Evolutionary conservation across 2,329 filamentous ascomycete species (phyloP).

Genomic region (Allantophomopsis cytisporea): DNA sequence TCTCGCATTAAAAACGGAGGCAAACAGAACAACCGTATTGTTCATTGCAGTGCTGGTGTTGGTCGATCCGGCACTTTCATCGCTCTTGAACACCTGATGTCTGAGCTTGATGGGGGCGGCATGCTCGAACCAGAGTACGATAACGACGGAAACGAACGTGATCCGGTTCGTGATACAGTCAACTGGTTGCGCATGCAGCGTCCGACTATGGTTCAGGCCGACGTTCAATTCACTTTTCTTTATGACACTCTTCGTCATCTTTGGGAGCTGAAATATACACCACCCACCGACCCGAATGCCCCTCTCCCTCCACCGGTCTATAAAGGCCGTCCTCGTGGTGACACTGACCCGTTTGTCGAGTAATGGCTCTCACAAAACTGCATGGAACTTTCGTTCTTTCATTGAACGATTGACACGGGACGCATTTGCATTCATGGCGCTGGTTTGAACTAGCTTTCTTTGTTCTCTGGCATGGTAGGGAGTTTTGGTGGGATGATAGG

Average conservation of each 20-base stretch:
- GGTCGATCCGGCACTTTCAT: conserved; percentile 94
- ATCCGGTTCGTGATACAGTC: conserved; percentile 69
- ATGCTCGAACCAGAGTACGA: conserved; percentile 25
- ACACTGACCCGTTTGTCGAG: too few species aligned
- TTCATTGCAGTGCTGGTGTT: conserved; percentile 85
- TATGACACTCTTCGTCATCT: conserved; percentile 72
- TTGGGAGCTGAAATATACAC: conserved; percentile 50
- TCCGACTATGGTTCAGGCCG: conserved; percentile 90
- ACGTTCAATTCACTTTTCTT: conserved; percentile 72
- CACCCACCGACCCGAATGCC: too few species aligned
- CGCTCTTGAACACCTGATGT: conserved; percentile 79
- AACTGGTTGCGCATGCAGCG: conserved; percentile 74
- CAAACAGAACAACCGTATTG: conserved; percentile 59
- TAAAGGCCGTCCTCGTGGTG: too few species aligned
- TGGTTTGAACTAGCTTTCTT: too few species aligned
- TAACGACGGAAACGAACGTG: conserved; percentile 20
- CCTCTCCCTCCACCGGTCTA: too few species aligned
- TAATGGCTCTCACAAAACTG: too few species aligned
- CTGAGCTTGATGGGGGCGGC: conserved; percentile 65
- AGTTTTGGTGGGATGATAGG: too few species aligned
- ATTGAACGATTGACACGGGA: too few species aligned
- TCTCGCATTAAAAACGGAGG: conserved; percentile 43
- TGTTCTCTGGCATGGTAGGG: too few species aligned
- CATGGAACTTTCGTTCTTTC: too few species aligned
- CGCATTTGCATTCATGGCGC: too few species aligned